Evolutionary conservation across 2,329 filamentous ascomycete genomes (phyloP).

Genomic region (Aphanocladium album): DNA sequence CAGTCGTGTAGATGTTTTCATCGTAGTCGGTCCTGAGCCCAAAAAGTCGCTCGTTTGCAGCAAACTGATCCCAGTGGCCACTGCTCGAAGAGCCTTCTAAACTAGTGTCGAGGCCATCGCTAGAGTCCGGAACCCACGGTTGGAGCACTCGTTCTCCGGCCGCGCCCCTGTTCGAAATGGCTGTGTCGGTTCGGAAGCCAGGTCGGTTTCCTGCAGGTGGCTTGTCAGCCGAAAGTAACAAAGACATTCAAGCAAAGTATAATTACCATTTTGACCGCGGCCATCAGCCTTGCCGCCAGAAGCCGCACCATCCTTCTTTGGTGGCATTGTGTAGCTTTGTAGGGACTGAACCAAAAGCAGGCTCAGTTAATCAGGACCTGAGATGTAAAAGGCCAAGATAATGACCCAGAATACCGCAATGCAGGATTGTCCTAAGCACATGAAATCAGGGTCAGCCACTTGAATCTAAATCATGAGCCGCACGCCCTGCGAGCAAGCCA

Average conservation of each 20-base stretch:
- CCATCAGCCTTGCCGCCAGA: conserved; percentile 15
- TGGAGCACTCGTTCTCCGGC: conserved; percentile 72
- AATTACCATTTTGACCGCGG: conserved; percentile 34
- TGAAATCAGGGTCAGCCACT: neutral
- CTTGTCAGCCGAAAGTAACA: conserved; percentile 13
- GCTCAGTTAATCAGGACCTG: neutral
- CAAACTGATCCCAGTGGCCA: conserved; percentile 85
- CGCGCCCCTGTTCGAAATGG: conserved; percentile 72
- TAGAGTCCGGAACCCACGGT: conserved; percentile 68
- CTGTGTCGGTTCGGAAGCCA: conserved; percentile 78
- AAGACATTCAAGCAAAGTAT: neutral
- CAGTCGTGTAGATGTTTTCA: conserved; percentile 90
- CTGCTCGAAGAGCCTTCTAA: conserved; percentile 56
- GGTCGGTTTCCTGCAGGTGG: conserved; percentile 54
- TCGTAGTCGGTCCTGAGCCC: conserved; percentile 87
- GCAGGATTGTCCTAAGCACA: conserved; percentile 8
- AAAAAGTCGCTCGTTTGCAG: conserved; percentile 80
- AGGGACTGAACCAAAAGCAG: neutral
- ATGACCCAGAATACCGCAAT: conserved; percentile 7
- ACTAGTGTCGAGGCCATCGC: conserved; percentile 60
- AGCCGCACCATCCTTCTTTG: conserved; percentile 11
- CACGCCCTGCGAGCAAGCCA: neutral
- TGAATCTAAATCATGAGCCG: neutral
- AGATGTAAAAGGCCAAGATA: neutral
- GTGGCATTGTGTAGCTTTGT: conserved; percentile 7